Conservation (phyloP, 352 stramenopile genomes). For the Sclerospora graminicola region DNA sequence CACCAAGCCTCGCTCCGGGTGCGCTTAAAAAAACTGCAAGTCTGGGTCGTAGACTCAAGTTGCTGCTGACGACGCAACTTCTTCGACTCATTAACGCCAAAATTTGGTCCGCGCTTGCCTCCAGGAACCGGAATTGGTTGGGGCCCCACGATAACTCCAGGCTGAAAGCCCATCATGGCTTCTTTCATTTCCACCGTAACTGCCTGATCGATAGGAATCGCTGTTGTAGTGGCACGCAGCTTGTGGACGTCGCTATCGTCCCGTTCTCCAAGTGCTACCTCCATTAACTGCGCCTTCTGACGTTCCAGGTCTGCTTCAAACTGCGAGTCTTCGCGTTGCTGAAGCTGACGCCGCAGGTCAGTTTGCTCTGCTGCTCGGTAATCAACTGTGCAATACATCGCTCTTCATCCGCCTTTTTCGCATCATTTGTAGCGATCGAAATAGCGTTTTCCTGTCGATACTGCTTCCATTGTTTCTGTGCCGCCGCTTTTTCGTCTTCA, state of each 20-base stretch:
- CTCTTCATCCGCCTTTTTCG: slow-evolving; percentile 81
- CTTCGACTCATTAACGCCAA: slow-evolving; percentile 71
- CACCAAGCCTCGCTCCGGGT: slow-evolving; percentile 73
- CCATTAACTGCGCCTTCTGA: slow-evolving; percentile 81
- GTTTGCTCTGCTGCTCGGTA: slow-evolving; percentile 70
- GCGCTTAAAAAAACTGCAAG: slow-evolving; percentile 61
- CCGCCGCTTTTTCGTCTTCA: slow-evolving; percentile 51
- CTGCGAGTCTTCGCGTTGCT: slow-evolving; percentile 71
- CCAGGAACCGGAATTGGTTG: slow-evolving; percentile 70
- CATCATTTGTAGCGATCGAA: slow-evolving; percentile 76
- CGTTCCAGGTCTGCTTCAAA: slow-evolving; percentile 69
- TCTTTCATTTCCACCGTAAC: slow-evolving; percentile 84
- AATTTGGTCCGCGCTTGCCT: slow-evolving; percentile 68
- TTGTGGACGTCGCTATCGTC: slow-evolving; percentile 71
- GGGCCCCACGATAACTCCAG: slow-evolving; percentile 52
- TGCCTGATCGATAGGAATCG: slow-evolving; percentile 76
- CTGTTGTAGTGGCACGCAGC: slow-evolving; percentile 64
- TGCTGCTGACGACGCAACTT: slow-evolving; percentile 74
- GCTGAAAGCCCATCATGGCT: slow-evolving; percentile 83
- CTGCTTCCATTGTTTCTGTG: slow-evolving; percentile 81
- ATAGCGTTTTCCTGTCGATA: slow-evolving; percentile 77
- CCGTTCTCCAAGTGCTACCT: slow-evolving; percentile 73
- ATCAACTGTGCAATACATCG: slow-evolving; percentile 78
- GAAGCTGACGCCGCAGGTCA: slow-evolving; percentile 62
- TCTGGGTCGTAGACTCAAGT: slow-evolving; percentile 67